A percentile compares a stretch with the other conserved stretches of the same genome.
Conservation (phyloP, 768 basidiomycete species). For the Pleurotus cornucopiae region DNA sequence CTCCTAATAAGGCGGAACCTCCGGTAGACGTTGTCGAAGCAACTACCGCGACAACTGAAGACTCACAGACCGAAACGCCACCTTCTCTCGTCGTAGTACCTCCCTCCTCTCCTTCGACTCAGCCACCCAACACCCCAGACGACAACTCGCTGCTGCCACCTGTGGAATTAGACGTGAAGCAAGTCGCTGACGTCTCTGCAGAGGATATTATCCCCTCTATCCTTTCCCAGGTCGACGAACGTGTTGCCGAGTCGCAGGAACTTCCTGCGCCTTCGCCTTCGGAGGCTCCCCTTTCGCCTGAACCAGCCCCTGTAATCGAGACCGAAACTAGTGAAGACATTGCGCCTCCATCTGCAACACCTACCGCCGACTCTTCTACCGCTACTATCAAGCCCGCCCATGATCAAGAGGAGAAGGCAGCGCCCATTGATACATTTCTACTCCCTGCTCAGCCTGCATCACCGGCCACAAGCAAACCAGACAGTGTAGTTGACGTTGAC, state of each 20-base stretch:
- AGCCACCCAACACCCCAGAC: no score
- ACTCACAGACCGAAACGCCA: no score
- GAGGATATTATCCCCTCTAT: neutral
- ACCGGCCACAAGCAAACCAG: conserved; percentile 1
- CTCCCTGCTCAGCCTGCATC: conserved; percentile 15
- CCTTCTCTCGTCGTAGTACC: no score
- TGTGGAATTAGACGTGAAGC: neutral
- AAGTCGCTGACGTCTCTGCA: neutral
- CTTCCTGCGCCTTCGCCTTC: neutral
- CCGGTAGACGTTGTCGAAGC: no score
- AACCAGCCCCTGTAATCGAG: no score
- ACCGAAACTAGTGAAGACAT: neutral
- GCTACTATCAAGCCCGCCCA: conserved; percentile 16
- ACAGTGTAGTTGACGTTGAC: conserved; percentile 14
- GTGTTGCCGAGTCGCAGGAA: neutral
- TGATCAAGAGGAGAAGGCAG: conserved; percentile 5
- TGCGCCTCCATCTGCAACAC: neutral
- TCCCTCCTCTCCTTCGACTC: no score
- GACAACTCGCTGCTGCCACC: neutral
- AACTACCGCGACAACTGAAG: no score
- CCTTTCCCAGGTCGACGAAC: neutral
- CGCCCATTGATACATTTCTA: conserved; percentile 22
- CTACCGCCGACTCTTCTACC: conserved; percentile 12
- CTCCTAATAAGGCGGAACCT: no score
- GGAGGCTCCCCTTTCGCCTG: neutral